A percentile compares a stretch with the other conserved stretches of the same genome.
These are phyloP conservation scores for Antarctomyces pellizariae DNA, from an alignment of 495 filamentous ascomycete species.

Conservation along the genomic window DNA sequence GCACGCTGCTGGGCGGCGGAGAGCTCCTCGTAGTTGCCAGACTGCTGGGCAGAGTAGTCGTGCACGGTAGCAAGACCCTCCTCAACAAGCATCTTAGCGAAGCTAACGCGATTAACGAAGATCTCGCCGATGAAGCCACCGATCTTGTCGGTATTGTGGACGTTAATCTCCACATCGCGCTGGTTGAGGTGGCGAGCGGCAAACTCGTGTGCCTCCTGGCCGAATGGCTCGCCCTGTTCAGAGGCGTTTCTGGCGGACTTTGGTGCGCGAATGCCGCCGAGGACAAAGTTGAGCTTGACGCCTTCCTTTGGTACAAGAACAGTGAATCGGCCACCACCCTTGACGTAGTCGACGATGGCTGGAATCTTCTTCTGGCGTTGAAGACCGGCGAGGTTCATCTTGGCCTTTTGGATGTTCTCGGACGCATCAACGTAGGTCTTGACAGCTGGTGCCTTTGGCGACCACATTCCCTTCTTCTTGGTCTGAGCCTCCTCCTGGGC, in stretches of 20 bases:
- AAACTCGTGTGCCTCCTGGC: constrained; percentile 80
- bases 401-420: constrained; percentile 82
- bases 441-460: constrained; percentile 52
- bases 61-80: constrained; percentile 85
- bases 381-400: constrained; percentile 67
- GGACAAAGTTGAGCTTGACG: constrained; percentile 83
- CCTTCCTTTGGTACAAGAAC: constrained; percentile 81
- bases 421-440: constrained; percentile 75
- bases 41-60: constrained; percentile 85
- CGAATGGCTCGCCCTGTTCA: constrained; percentile 81
- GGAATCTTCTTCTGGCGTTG: constrained; percentile 82
- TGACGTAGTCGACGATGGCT: constrained; percentile 89
- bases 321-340: constrained; percentile 83
- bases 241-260: constrained; percentile 55
- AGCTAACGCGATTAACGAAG: constrained; percentile 86
- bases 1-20: constrained; percentile 69
- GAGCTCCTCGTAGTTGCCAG: constrained; percentile 69
- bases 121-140: constrained; percentile 94
- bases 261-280: constrained; percentile 85
- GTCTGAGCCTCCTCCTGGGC: constrained; percentile 76
- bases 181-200: constrained; percentile 74
- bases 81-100: constrained; percentile 81
- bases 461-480: constrained; percentile 79
- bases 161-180: constrained; percentile 88
- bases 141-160: constrained; percentile 84